A percentile compares a stretch with the other conserved stretches of the same genome.
Evolutionary conservation across 768 basidiomycete genomes (phyloP).

Genomic region (Tricholoma furcatifolium): DNA sequence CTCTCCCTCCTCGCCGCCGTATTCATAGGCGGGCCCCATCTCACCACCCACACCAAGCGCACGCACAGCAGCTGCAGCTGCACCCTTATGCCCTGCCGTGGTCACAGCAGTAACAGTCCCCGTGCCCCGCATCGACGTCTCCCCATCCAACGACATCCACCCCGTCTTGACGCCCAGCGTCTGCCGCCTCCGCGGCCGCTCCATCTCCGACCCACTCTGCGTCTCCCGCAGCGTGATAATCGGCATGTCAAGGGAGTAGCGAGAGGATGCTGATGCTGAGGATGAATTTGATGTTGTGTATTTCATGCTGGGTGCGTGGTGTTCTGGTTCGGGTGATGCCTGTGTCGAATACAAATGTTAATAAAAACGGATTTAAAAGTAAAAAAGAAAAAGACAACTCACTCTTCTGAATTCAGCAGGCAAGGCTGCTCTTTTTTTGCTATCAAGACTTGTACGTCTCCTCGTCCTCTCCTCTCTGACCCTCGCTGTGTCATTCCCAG

Average conservation of each 20-base stretch:
- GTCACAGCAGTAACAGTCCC: background rate
- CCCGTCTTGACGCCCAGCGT: conserved; percentile 36
- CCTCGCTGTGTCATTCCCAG: conserved; percentile 13
- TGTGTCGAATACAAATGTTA: background rate
- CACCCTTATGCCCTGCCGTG: conserved; percentile 27
- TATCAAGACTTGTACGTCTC: conserved; percentile 40
- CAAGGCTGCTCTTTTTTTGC: conserved; percentile 37
- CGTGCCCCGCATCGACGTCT: background rate
- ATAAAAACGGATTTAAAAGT: background rate
- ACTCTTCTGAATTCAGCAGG: conserved; percentile 40
- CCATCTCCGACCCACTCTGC: conserved; percentile 41
- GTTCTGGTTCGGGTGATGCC: background rate
- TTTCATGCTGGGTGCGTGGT: conserved; percentile 6
- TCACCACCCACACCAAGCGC: conserved; percentile 9
- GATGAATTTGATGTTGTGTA: conserved; percentile 10
- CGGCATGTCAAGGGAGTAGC: conserved; percentile 44
- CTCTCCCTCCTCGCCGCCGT: conserved; percentile 31
- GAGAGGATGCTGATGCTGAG: background rate
- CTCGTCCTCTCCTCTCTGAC: conserved; percentile 31
- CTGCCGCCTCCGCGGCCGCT: conserved; percentile 44
- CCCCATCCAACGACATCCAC: conserved; percentile 44
- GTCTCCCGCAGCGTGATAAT: conserved; percentile 13
- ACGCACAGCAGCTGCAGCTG: conserved; percentile 27
- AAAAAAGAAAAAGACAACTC: conserved; percentile 8
- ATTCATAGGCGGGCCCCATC: conserved; percentile 13